Evolutionary conservation across 306 rosid species (phyloP).

Genomic region (Crataegus laevigata): DNA sequence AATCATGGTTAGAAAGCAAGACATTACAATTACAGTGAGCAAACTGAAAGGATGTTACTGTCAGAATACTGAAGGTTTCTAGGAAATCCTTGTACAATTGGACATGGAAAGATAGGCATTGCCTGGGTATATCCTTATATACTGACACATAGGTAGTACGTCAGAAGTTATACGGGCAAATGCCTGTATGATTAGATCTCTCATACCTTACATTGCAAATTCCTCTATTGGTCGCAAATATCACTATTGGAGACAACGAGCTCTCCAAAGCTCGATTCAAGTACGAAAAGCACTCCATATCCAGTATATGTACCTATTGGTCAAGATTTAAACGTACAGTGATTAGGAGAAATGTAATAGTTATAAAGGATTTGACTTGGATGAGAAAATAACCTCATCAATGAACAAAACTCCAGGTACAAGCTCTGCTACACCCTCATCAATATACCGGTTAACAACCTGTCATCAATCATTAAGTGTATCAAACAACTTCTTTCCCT

Average conservation of each 20-base stretch:
- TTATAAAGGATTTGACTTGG: neutral
- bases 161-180: neutral
- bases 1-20: slow-evolving; percentile 15
- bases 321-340: slow-evolving; percentile 9
- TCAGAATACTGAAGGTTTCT: neutral
- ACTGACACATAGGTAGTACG: neutral
- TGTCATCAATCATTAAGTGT: slow-evolving; percentile 20
- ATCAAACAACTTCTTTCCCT: neutral
- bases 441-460: slow-evolving; percentile 93
- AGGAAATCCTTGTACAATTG: neutral
- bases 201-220: slow-evolving; percentile 89
- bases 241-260: slow-evolving; percentile 88
- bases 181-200: neutral
- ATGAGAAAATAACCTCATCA: slow-evolving; percentile 25
- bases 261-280: slow-evolving; percentile 95
- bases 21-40: neutral
- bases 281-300: slow-evolving; percentile 96
- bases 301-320: slow-evolving; percentile 87
- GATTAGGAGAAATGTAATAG: slow-evolving; percentile 4
- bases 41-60: neutral
- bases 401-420: slow-evolving; percentile 89
- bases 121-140: neutral
- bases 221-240: slow-evolving; percentile 97
- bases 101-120: neutral
- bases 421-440: slow-evolving; percentile 98